phyloP scores from a whole-genome alignment of 805 yeast genomes.

The Starmerella khaoyaiensis region DNA sequence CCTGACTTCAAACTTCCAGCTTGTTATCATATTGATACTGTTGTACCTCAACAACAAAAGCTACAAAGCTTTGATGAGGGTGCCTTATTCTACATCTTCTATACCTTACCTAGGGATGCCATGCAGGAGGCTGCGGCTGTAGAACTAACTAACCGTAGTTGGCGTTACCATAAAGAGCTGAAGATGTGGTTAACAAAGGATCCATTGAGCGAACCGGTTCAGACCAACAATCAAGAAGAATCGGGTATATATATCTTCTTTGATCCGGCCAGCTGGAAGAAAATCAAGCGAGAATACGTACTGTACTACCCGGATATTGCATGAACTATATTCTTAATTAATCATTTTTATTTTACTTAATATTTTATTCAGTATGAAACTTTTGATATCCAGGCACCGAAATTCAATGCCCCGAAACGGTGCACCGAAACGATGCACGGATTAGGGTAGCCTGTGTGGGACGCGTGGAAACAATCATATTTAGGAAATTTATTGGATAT shows the following conservation, averaged over 20 bases:
- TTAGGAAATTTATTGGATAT: too few relatives aligned
- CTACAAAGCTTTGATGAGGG: slow-evolving; percentile 61
- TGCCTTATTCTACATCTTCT: slow-evolving; percentile 83
- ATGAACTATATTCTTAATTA: slow-evolving; percentile 21
- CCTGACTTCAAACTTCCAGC: slow-evolving; percentile 63
- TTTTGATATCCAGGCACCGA: too few relatives aligned
- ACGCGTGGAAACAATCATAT: too few relatives aligned
- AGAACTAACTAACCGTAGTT: slow-evolving; percentile 79
- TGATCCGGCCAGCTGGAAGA: slow-evolving; percentile 93
- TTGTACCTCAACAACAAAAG: slow-evolving; percentile 35
- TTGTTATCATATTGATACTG: slow-evolving; percentile 35
- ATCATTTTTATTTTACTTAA: too few relatives aligned
- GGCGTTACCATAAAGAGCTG: slow-evolving; percentile 93
- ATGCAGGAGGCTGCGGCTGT: slow-evolving; percentile 89
- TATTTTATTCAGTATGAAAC: too few relatives aligned
- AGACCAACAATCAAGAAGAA: slow-evolving; percentile 72
- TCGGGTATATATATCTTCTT: slow-evolving; percentile 88
- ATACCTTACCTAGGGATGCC: slow-evolving; percentile 83
- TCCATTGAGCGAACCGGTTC: slow-evolving; percentile 74
- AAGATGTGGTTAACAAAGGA: slow-evolving; percentile 96
- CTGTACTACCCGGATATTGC: slow-evolving; percentile 51
- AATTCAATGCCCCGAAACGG: too few relatives aligned
- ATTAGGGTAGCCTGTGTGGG: too few relatives aligned
- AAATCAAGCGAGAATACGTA: slow-evolving; percentile 61
- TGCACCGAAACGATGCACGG: too few relatives aligned